These are phyloP conservation scores for Huiozyma sinensis DNA, from an alignment of 805 yeast species.

Conservation along the genomic window DNA sequence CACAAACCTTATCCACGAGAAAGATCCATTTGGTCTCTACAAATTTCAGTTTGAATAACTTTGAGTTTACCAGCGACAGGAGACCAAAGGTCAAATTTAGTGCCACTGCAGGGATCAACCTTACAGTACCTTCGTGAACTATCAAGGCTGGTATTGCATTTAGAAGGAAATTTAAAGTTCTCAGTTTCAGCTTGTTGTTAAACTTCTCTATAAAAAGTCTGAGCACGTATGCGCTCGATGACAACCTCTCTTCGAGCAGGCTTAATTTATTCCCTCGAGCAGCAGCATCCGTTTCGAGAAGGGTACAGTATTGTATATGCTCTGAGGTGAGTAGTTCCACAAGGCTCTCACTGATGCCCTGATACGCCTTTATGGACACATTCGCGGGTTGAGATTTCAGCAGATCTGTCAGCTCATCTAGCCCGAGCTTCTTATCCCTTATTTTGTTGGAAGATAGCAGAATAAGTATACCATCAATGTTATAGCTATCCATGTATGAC, in stretches of 20 bases:
- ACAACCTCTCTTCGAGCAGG: slow-evolving; percentile 20
- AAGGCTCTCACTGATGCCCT: slow-evolving; percentile 18
- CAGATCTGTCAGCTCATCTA: slow-evolving; percentile 30
- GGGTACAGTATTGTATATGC: slow-evolving; percentile 15
- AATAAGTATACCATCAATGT: slow-evolving; percentile 6
- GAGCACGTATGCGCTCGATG: slow-evolving; percentile 18
- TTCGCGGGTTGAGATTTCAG: slow-evolving; percentile 14
- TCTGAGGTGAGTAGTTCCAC: slow-evolving; percentile 30
- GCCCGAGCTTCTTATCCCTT: slow-evolving; percentile 45
- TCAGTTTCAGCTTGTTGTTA: slow-evolving; percentile 16
- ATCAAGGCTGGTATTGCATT: slow-evolving; percentile 19
- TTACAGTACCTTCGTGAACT: slow-evolving; percentile 6
- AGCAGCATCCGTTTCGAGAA: slow-evolving; percentile 2
- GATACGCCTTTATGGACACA: slow-evolving; percentile 14
- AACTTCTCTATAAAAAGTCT: slow-evolving; percentile 23
- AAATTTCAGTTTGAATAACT: slow-evolving; percentile 17
- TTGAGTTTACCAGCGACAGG: slow-evolving; percentile 11
- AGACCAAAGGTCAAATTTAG: slow-evolving; percentile 19
- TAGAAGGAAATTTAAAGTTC: slow-evolving; percentile 15
- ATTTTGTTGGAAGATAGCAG: slow-evolving; percentile 39
- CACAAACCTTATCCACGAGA: slow-evolving; percentile 9
- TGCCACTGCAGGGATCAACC: slow-evolving; percentile 12
- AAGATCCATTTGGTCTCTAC: slow-evolving; percentile 18
- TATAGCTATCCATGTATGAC: slow-evolving; percentile 8
- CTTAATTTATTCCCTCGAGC: slow-evolving; percentile 21